These are phyloP conservation scores for Rosa persica DNA, from an alignment of 306 rosid species.

Conservation along the genomic window DNA sequence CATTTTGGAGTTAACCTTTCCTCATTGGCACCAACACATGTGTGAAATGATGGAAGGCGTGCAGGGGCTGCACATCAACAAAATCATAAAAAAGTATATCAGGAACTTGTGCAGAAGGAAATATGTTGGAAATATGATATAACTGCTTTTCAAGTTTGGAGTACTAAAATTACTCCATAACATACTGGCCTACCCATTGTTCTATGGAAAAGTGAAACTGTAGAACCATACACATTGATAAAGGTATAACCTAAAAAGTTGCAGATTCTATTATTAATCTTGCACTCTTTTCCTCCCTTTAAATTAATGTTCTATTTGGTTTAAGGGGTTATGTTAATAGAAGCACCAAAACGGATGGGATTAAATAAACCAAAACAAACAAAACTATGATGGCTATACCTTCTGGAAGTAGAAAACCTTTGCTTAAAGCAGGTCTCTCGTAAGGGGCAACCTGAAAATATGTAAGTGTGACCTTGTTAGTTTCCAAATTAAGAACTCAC, in stretches of 20 bases:
- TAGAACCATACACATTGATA: neutral
- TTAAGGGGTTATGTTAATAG: neutral
- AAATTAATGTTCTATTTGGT: neutral
- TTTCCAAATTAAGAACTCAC: constrained; percentile 7
- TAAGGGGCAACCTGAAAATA: constrained; percentile 87
- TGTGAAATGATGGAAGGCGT: constrained; percentile 93
- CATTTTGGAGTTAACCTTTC: constrained; percentile 94
- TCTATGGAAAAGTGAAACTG: neutral
- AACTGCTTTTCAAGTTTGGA: neutral
- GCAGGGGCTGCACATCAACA: constrained; percentile 61
- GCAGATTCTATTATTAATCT: neutral
- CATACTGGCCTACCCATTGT: neutral
- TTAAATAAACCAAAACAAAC: neutral
- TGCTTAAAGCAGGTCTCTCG: constrained; percentile 99
- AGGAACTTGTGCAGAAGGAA: constrained; percentile 7
- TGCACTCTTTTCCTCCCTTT: neutral
- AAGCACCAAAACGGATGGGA: neutral
- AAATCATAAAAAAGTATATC: constrained; percentile 26
- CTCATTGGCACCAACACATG: constrained; percentile 92
- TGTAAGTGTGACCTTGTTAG: constrained; percentile 9
- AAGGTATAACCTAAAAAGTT: neutral
- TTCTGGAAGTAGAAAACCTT: constrained; percentile 94
- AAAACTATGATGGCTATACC: constrained; percentile 41
- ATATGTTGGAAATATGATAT: neutral
- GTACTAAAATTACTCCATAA: neutral